A percentile compares a stretch with the other conserved stretches of the same genome.
These are phyloP conservation scores for Beauveria medogensis DNA, from an alignment of 2,329 filamentous ascomycete genomes.

Conservation along the genomic window DNA sequence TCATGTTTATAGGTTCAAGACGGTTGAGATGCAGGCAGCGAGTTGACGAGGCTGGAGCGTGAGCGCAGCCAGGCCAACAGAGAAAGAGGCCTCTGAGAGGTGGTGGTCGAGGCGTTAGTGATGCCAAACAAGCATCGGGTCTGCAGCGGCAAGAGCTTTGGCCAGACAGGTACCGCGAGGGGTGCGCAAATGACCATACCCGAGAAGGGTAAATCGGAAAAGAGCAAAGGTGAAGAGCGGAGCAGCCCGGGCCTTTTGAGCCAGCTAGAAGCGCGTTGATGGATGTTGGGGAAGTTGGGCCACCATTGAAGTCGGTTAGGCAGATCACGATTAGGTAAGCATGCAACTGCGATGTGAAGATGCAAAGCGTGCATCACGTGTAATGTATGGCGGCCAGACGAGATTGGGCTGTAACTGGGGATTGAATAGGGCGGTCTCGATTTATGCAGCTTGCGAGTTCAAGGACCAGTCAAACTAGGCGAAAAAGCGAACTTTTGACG, in stretches of 20 bases:
- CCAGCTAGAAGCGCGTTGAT: conserved; percentile 4
- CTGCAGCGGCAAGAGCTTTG: neutral
- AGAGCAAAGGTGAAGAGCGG: neutral
- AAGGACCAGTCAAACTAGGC: neutral
- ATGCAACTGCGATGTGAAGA: neutral
- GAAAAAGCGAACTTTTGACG: neutral
- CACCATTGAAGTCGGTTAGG: conserved; percentile 8
- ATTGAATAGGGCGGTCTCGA: neutral
- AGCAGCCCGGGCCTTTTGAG: neutral
- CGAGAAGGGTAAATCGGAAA: neutral
- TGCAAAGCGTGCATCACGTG: conserved; percentile 6
- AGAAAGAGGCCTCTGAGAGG: neutral
- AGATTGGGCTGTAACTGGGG: conserved; percentile 6
- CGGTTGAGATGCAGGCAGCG: neutral
- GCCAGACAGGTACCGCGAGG: conserved; percentile 3
- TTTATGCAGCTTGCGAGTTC: neutral
- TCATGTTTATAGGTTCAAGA: neutral
- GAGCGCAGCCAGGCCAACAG: neutral
- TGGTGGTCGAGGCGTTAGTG: neutral
- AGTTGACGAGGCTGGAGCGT: neutral
- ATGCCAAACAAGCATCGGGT: neutral
- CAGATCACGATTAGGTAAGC: conserved; percentile 10
- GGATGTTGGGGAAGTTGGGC: conserved; percentile 11
- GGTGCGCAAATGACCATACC: conserved; percentile 4
- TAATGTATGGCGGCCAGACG: conserved; percentile 9